These are phyloP conservation scores for Colletotrichum scovillei DNA, from an alignment of 2,329 filamentous ascomycete genomes.

Conservation along the genomic window DNA sequence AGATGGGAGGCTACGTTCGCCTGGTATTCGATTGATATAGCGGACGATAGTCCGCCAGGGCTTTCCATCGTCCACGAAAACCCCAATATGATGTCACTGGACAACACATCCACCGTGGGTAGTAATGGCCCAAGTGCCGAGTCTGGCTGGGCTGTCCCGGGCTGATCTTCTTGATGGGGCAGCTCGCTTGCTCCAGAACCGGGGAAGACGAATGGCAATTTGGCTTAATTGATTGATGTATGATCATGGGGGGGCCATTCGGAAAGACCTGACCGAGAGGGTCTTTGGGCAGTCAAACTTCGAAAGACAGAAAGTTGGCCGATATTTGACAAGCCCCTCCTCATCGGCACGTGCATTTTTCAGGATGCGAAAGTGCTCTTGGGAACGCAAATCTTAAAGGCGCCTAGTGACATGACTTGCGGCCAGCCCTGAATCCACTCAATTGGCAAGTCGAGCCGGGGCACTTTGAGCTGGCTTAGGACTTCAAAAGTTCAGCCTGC, in stretches of 20 bases:
- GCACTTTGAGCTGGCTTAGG: neutral
- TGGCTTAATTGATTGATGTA: neutral
- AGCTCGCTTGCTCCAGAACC: constrained; percentile 24
- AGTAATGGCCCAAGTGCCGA: constrained; percentile 24
- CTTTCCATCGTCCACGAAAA: neutral
- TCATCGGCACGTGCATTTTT: constrained; percentile 1
- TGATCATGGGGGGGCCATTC: neutral
- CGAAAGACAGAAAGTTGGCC: neutral
- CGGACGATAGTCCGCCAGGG: neutral
- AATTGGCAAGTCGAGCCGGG: neutral
- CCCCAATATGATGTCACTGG: constrained; percentile 25
- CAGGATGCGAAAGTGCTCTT: neutral
- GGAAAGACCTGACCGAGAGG: constrained; percentile 8
- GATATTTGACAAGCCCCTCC: neutral
- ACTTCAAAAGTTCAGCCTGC: too few species aligned
- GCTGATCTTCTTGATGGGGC: constrained; percentile 20
- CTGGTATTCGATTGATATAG: neutral
- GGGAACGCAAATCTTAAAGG: neutral
- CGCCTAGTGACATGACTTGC: neutral
- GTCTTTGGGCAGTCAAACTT: neutral
- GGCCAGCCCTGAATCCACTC: neutral
- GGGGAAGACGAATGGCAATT: constrained; percentile 10
- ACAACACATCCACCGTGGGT: neutral
- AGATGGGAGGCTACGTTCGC: neutral
- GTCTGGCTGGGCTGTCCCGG: constrained; percentile 23